These are phyloP conservation scores for Monosporascus sp. DNA, from an alignment of 2,329 filamentous ascomycete species.

Conservation along the genomic window DNA sequence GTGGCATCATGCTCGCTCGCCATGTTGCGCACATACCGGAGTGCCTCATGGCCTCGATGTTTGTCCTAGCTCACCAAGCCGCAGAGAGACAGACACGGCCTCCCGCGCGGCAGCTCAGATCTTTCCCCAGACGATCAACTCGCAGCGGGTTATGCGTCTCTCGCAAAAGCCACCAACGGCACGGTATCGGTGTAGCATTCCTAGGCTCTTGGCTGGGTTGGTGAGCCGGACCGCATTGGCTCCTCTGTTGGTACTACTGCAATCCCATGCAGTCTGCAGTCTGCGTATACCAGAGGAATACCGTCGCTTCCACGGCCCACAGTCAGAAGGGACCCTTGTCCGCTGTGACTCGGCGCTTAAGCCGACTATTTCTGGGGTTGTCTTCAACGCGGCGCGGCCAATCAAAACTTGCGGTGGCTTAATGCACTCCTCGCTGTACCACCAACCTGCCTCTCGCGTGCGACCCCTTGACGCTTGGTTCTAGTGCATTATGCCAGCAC, in stretches of 20 bases:
- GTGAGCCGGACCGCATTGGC: not conserved
- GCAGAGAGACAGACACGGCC: too few species aligned
- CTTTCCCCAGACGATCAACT: not conserved
- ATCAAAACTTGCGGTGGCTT: not conserved
- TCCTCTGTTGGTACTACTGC: not conserved
- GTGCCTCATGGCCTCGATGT: not conserved
- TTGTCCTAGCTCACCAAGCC: not conserved
- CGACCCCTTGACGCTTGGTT: not conserved
- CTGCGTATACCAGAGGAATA: not conserved
- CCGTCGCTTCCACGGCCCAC: not conserved
- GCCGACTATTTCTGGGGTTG: not conserved
- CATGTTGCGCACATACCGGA: not conserved
- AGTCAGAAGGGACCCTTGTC: not conserved
- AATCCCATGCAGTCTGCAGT: not conserved
- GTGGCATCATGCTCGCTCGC: not conserved
- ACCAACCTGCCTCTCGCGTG: not conserved
- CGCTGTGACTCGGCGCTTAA: not conserved
- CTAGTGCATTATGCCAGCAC: not conserved
- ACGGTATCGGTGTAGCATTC: not conserved
- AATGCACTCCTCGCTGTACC: not conserved
- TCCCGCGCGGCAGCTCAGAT: not conserved
- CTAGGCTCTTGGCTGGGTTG: not conserved
- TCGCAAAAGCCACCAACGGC: not conserved
- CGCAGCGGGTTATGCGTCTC: not conserved
- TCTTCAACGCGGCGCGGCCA: not conserved